Percentiles rank a stretch among this genome's conserved stretches.
These are phyloP conservation scores for Cornus controversa DNA, from an alignment of 148 eudicot species.

Conservation along the genomic window DNA sequence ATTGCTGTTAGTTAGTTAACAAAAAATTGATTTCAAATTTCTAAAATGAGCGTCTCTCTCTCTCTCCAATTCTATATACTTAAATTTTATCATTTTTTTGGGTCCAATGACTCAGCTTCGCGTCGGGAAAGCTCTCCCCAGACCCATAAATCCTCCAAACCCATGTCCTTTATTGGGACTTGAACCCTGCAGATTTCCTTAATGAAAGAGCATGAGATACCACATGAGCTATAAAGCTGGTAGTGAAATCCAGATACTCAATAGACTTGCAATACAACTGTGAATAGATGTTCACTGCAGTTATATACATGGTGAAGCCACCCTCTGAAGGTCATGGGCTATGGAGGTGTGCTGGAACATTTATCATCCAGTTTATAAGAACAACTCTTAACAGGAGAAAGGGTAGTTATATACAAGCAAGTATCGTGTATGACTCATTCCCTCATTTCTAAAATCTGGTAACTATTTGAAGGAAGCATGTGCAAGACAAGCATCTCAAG, in stretches of 20 bases:
- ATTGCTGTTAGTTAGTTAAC: too few species aligned
- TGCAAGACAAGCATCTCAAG: background rate
- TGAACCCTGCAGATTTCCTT: too few species aligned
- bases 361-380: background rate
- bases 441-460: background rate
- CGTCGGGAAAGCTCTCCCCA: too few species aligned
- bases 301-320: background rate
- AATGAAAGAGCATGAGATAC: too few species aligned
- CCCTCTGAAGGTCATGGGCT: background rate
- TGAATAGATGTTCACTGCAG: background rate
- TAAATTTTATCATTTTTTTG: too few species aligned
- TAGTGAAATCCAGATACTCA: background rate
- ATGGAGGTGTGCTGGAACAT: background rate
- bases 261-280: background rate
- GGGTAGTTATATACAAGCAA: background rate
- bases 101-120: too few species aligned
- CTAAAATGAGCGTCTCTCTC: too few species aligned
- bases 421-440: background rate
- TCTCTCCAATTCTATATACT: too few species aligned
- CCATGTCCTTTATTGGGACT: too few species aligned
- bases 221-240: background rate
- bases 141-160: too few species aligned
- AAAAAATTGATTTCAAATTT: too few species aligned
- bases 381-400: background rate
- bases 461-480: background rate